Evolutionary conservation across 2,329 filamentous ascomycete genomes (phyloP), one percentile per base, ranked within the genome.

Genomic region (Tolypocladium nubicola): DNA sequence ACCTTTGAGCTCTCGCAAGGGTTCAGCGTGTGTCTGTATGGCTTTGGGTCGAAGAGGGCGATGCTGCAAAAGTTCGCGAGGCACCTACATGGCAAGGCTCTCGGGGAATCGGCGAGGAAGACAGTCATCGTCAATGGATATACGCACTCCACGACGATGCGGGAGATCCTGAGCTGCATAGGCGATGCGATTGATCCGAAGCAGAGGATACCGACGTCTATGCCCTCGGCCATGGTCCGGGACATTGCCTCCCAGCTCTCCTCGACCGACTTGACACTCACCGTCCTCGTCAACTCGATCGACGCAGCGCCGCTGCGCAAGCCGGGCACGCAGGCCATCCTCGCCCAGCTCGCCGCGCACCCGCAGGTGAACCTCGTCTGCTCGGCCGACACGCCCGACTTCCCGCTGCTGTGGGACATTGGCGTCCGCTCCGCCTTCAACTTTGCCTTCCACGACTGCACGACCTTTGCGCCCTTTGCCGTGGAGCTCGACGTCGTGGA

Each of bases 61-160:
- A 80, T 97, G 1, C 77, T 93, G 11, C 83, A 86, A 59, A 79
- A 82, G 49, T 95, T 96, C 68, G 91, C 90, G 0, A 81, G 83
- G 57, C 83, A 89, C 70, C 83, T 89, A 65, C 71, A 79, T 55
- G 71, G 70, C 26, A 61, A 61, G 9, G 59, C 58, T 41, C 67
- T 64, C 19, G 58, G 61, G 2, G 67, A 73, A 14, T 69, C 71
- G 9, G 63, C 63, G 6, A 72, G 71, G 45, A 72, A 70, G 1
- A 90, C 96, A 61, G 84, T 96, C 41, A 78, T 97, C 8, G 80
- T 96, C 60, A 97, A 97, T 70, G 94, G 92, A 41, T 95, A 97
- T 71, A 76, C 85, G 4, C 80, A 82, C 16, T 82, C 80, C 11
- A 78, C 84, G 40, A 86, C 83, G 0, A 72, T 89, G 45, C 82